These are phyloP conservation scores for Primulina eburnea DNA, from an alignment of 257 asterid genomes.

Conservation along the genomic window DNA sequence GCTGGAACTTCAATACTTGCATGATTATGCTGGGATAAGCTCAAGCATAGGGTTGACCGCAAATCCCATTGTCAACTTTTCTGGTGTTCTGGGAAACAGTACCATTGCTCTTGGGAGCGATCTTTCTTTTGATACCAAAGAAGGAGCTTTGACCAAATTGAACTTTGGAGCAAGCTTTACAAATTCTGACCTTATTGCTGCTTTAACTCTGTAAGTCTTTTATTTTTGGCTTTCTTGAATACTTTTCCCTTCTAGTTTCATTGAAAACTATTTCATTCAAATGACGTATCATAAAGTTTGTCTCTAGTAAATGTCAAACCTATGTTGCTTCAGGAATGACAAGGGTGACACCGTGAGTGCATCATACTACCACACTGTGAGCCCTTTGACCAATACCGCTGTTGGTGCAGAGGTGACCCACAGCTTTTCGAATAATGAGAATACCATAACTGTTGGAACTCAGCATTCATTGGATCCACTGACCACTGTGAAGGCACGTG, in stretches of 20 bases:
- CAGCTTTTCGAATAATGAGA: constrained; percentile 39
- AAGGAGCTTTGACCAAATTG: constrained; percentile 38
- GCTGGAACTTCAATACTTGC: constrained; percentile 52
- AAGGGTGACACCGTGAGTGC: constrained; percentile 46
- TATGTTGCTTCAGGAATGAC: constrained; percentile 35
- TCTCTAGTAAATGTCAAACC: neutral
- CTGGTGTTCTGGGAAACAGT: constrained; percentile 43
- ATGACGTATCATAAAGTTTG: neutral
- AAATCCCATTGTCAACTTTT: constrained; percentile 45
- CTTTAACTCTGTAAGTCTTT: constrained; percentile 43
- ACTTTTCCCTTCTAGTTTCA: neutral
- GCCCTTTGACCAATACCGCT: constrained; percentile 42
- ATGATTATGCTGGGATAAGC: constrained; percentile 41
- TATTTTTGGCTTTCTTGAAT: neutral
- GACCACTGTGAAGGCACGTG: constrained; percentile 46
- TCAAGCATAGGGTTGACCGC: constrained; percentile 53
- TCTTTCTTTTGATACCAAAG: constrained; percentile 44
- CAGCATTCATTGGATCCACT: constrained; percentile 48
- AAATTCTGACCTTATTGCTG: constrained; percentile 45
- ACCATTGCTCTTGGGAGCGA: constrained; percentile 45
- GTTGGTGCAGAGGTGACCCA: constrained; percentile 53
- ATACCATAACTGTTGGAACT: constrained; percentile 46
- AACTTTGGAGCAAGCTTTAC: constrained; percentile 46
- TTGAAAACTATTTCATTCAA: neutral
- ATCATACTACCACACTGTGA: constrained; percentile 51